phyloP scores from a whole-genome alignment of 768 basidiomycete genomes.

The Tephrocybe sp. region DNA sequence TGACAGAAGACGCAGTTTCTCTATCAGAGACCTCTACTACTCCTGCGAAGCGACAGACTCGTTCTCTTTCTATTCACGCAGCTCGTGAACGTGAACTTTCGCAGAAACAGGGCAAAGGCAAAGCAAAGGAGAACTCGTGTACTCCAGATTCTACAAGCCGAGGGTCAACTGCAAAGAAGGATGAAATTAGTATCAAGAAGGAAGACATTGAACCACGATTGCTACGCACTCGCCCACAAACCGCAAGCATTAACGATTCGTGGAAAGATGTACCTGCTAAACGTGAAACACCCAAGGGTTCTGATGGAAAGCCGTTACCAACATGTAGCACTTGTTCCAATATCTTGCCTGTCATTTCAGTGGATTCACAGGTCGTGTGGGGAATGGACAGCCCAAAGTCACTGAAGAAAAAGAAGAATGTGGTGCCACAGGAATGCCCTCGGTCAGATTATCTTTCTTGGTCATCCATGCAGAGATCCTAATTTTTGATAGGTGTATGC shows the following conservation, averaged over 20 bases:
- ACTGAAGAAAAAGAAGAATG: slow-evolving; percentile 56
- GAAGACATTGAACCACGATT: slow-evolving; percentile 52
- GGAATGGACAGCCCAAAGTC: slow-evolving; percentile 50
- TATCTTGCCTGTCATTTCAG: slow-evolving; percentile 71
- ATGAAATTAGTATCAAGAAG: slow-evolving; percentile 28
- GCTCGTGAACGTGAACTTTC: slow-evolving; percentile 9
- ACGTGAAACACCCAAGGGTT: slow-evolving; percentile 47
- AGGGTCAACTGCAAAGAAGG: slow-evolving; percentile 17
- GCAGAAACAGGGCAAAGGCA: slow-evolving; percentile 34
- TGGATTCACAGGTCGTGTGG: slow-evolving; percentile 75
- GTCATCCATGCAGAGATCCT: slow-evolving; percentile 9
- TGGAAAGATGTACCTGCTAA: slow-evolving; percentile 33
- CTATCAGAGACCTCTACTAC: slow-evolving; percentile 25
- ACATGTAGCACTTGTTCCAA: slow-evolving; percentile 71
- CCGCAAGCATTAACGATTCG: slow-evolving; percentile 31
- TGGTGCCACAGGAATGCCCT: slow-evolving; percentile 59
- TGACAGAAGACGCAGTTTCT: slow-evolving; percentile 42
- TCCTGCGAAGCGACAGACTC: slow-evolving; percentile 30
- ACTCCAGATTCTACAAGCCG: slow-evolving; percentile 24
- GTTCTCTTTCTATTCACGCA: slow-evolving; percentile 28
- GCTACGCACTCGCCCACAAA: slow-evolving; percentile 46
- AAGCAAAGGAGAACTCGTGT: slow-evolving; percentile 31
- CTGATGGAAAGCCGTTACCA: slow-evolving; percentile 67
- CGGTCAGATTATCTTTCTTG: slow-evolving; percentile 44
- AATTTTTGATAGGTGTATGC: slow-evolving; percentile 55